phyloP scores from a whole-genome alignment of 257 asterid genomes.

The Fraxinus excelsior region DNA sequence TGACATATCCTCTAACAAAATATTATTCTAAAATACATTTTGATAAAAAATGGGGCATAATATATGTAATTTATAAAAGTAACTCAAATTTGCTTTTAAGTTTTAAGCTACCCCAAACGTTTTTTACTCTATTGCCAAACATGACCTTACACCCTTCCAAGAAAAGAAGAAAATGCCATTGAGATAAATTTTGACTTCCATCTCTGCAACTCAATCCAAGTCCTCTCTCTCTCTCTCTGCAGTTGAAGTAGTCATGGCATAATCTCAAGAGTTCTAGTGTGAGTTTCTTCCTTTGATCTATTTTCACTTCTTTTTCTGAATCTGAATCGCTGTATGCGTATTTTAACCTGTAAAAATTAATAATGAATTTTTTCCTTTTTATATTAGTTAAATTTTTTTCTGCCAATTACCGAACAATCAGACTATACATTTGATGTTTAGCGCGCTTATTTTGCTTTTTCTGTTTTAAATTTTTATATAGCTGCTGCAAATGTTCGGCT shows the following conservation, averaged over 20 bases:
- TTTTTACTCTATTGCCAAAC: too few species aligned
- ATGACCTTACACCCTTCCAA: too few species aligned
- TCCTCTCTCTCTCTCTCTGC: constrained; percentile 25
- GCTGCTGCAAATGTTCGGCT: constrained; percentile 19
- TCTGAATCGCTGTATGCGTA: constrained; percentile 18
- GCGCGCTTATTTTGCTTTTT: constrained; percentile 2
- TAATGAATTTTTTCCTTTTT: background rate
- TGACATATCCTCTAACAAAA: too few species aligned
- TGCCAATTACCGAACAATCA: constrained; percentile 2
- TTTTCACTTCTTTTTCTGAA: constrained; percentile 17
- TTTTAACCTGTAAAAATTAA: constrained; percentile 1
- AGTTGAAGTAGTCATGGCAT: constrained; percentile 31
- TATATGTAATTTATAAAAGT: too few species aligned
- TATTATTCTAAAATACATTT: too few species aligned
- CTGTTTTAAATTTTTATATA: background rate
- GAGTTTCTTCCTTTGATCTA: constrained; percentile 36
- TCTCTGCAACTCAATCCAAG: constrained; percentile 16
- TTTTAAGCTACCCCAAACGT: too few species aligned
- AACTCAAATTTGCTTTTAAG: too few species aligned
- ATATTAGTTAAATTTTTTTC: constrained; percentile 11
- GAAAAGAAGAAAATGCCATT: background rate
- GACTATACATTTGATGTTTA: constrained; percentile 16
- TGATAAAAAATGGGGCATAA: too few species aligned
- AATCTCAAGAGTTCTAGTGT: constrained; percentile 31
- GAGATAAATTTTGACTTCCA: constrained; percentile 42